Evolutionary conservation across 805 yeast species (phyloP).

Genomic region (Wickerhamiella sergipiensis): DNA sequence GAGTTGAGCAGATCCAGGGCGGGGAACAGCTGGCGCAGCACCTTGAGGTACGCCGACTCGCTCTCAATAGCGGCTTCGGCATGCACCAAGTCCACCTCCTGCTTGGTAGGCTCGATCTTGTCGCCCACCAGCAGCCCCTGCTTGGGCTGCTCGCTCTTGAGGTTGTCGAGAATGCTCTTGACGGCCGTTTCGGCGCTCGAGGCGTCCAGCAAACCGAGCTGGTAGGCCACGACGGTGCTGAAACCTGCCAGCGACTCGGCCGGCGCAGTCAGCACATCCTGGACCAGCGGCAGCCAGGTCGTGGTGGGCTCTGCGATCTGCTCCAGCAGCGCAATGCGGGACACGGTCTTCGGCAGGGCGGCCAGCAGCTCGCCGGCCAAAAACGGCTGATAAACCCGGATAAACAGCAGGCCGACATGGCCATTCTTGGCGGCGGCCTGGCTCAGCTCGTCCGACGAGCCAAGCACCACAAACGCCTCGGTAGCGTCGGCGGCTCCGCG

Average conservation of each 20-base stretch:
- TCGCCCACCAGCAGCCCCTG: constrained; percentile 46
- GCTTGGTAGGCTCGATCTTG: constrained; percentile 11
- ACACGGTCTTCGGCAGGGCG: constrained; percentile 40
- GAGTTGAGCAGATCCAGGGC: constrained; percentile 51
- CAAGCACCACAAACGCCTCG: constrained; percentile 1
- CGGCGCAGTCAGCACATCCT: constrained; percentile 58
- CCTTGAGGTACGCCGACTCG: constrained; percentile 66
- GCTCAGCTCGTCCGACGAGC: constrained; percentile 28
- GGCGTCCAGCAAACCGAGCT: constrained; percentile 29
- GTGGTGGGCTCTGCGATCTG: constrained; percentile 38
- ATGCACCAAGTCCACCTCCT: neutral
- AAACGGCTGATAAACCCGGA: constrained; percentile 67
- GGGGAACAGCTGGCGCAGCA: constrained; percentile 54
- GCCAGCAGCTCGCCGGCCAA: constrained; percentile 36
- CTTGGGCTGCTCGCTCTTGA: constrained; percentile 39
- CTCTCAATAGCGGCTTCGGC: constrained; percentile 18
- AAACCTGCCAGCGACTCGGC: constrained; percentile 10
- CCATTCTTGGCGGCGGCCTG: constrained; percentile 27
- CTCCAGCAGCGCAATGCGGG: constrained; percentile 48
- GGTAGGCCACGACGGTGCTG: constrained; percentile 40
- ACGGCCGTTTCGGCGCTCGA: constrained; percentile 32
- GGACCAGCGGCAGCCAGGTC: constrained; percentile 54
- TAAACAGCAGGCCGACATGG: constrained; percentile 34
- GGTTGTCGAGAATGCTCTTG: constrained; percentile 37
- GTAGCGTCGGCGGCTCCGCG: constrained; percentile 32